phyloP scores from a whole-genome alignment of 2,329 filamentous ascomycete species.

The Aspergillus brunneoviolaceus region DNA sequence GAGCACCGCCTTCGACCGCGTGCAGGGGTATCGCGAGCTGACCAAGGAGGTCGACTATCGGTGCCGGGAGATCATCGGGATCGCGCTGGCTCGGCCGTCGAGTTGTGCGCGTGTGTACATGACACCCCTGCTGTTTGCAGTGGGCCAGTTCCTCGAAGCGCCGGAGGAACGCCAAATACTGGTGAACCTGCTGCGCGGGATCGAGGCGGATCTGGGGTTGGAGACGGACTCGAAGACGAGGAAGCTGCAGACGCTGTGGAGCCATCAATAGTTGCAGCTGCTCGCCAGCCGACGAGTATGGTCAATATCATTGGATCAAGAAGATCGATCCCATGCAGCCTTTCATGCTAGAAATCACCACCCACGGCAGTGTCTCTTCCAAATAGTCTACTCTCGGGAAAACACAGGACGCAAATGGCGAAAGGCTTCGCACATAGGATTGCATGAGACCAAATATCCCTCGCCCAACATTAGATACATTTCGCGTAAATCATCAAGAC shows the following conservation, averaged over 20 bases:
- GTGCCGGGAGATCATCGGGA: conserved; percentile 59
- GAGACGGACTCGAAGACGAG: conserved; percentile 56
- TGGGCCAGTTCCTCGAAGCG: conserved; percentile 58
- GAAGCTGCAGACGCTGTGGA: conserved; percentile 45
- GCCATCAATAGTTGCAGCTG: conserved; percentile 11
- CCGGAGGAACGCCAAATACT: conserved; percentile 54
- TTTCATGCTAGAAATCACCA: conserved; percentile 56
- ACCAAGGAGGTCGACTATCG: conserved; percentile 56
- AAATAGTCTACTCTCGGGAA: no score
- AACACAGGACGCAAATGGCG: conserved; percentile 30
- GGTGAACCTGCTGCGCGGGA: conserved; percentile 54
- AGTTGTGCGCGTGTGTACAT: conserved; percentile 58
- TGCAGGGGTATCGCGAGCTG: conserved; percentile 58
- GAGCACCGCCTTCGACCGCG: conserved; percentile 54
- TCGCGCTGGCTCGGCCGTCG: conserved; percentile 56
- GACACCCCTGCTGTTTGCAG: conserved; percentile 59
- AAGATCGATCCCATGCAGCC: conserved; percentile 52
- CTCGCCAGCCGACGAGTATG: no score
- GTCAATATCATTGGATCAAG: no score
- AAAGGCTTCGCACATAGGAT: conserved; percentile 57
- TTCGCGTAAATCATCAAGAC: neutral
- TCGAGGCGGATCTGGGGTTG: conserved; percentile 63
- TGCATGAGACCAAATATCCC: no score
- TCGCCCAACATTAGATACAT: conserved; percentile 28
- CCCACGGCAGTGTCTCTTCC: no score